These are phyloP conservation scores for Pyrenophora graminea DNA, from an alignment of 2,329 filamentous ascomycete species.

Conservation along the genomic window DNA sequence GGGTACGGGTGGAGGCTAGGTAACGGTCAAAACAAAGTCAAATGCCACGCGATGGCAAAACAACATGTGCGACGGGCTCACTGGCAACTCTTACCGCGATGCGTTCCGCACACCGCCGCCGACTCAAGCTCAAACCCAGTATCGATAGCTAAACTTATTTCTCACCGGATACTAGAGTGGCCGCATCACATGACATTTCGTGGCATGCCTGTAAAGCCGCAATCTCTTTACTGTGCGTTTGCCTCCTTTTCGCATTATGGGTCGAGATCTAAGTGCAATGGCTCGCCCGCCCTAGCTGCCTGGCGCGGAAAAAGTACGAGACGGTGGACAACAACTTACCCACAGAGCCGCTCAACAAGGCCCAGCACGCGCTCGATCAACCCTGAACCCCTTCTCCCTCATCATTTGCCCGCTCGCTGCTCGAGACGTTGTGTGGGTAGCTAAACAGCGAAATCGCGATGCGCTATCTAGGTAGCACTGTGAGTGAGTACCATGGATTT, in stretches of 20 bases:
- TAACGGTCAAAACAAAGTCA: not conserved
- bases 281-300: not conserved
- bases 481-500: not conserved
- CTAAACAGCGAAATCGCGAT: no score
- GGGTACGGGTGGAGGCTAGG: not conserved
- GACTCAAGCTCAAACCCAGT: slow-evolving; percentile 2
- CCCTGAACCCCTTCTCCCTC: not conserved
- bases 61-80: no score
- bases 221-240: slow-evolving; percentile 18
- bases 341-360: slow-evolving; percentile 7
- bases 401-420: not conserved
- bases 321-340: slow-evolving; percentile 1
- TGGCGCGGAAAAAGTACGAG: slow-evolving; percentile 16
- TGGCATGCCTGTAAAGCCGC: slow-evolving; percentile 7
- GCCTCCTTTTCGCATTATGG: slow-evolving; percentile 15
- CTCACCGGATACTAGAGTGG: not conserved
- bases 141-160: slow-evolving; percentile 20
- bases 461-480: no score
- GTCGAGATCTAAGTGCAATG: slow-evolving; percentile 12
- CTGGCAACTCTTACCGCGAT: no score
- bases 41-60: not conserved
- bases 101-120: not conserved
- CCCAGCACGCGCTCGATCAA: slow-evolving; percentile 7
- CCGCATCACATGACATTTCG: slow-evolving; percentile 1
- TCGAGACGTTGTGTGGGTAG: not conserved